Evolutionary conservation across 768 basidiomycete genomes (phyloP).

Genomic region (Mycena latifolia): DNA sequence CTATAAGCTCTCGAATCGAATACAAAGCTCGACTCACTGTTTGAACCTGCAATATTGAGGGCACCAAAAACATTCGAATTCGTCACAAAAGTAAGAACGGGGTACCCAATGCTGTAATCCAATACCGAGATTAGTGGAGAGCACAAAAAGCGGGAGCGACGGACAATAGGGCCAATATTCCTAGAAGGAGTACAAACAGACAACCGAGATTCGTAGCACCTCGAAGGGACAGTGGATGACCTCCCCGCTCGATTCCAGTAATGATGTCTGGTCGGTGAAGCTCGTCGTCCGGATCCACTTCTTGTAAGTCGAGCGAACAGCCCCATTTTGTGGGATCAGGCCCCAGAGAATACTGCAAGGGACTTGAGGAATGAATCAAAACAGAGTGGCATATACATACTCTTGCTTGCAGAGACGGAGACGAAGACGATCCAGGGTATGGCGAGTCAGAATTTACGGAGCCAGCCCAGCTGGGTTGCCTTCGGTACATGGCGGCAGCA

Average conservation of each 20-base stretch:
- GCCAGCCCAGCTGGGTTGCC: slow-evolving; percentile 30
- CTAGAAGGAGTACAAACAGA: slow-evolving; percentile 52
- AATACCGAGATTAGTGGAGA: no score
- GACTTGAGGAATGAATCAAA: neutral
- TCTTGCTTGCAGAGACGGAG: slow-evolving; percentile 32
- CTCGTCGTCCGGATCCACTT: slow-evolving; percentile 58
- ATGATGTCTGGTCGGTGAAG: slow-evolving; percentile 41
- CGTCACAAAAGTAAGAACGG: slow-evolving; percentile 46
- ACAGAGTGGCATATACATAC: slow-evolving; percentile 39
- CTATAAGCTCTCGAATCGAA: neutral
- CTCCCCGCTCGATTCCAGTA: slow-evolving; percentile 57
- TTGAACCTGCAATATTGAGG: slow-evolving; percentile 63
- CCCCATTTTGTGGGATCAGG: slow-evolving; percentile 72
- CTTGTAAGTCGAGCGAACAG: slow-evolving; percentile 56
- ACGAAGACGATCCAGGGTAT: slow-evolving; percentile 34
- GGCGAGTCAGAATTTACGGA: slow-evolving; percentile 37
- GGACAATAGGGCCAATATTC: slow-evolving; percentile 33
- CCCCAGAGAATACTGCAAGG: slow-evolving; percentile 60
- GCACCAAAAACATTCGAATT: slow-evolving; percentile 41
- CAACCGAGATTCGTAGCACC: slow-evolving; percentile 78
- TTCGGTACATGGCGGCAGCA: slow-evolving; percentile 27
- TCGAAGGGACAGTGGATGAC: slow-evolving; percentile 64
- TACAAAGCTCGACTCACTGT: slow-evolving; percentile 29
- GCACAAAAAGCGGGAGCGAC: neutral
- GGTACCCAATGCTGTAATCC: slow-evolving; percentile 50